phyloP scores from a whole-genome alignment of 1,284 basidiomycete species.

The Crucibulum parvulum region DNA sequence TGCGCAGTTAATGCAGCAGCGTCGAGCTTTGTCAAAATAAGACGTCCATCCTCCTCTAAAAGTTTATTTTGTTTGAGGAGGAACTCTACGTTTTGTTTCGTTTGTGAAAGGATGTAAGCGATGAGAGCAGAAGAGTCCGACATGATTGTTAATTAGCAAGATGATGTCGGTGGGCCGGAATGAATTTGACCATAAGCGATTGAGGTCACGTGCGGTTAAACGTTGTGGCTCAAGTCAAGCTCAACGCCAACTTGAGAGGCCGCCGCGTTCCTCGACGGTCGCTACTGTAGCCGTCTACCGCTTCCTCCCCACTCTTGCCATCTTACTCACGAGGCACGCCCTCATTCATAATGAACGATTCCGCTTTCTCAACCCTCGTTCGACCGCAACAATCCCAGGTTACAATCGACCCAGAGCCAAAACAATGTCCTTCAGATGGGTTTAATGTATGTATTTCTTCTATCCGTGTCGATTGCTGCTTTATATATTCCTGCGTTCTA shows the following conservation, averaged over 20 bases:
- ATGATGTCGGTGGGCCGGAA: too few species aligned
- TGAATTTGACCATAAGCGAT: too few species aligned
- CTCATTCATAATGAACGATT: constrained; percentile 25
- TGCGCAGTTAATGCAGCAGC: too few species aligned
- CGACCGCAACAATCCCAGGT: constrained; percentile 41
- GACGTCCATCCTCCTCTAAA: too few species aligned
- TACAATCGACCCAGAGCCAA: constrained; percentile 41
- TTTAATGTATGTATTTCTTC: constrained; percentile 43
- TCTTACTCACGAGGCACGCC: constrained; percentile 26
- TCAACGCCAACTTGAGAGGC: background rate
- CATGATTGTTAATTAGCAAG: too few species aligned
- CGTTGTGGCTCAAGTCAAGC: background rate
- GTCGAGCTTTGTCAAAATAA: too few species aligned
- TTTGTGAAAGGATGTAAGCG: background rate
- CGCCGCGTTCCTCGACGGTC: background rate
- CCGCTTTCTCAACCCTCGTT: constrained; percentile 41
- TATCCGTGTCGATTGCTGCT: background rate
- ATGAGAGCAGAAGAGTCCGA: background rate
- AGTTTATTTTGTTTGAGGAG: too few species aligned
- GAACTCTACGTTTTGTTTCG: background rate
- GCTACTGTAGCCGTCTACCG: background rate
- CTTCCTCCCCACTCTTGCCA: background rate
- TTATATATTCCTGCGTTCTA: constrained; percentile 13
- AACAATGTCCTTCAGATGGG: constrained; percentile 43
- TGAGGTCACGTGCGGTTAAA: too few species aligned